phyloP scores from a whole-genome alignment of 768 basidiomycete species.

The Pisolithus marmoratus region DNA sequence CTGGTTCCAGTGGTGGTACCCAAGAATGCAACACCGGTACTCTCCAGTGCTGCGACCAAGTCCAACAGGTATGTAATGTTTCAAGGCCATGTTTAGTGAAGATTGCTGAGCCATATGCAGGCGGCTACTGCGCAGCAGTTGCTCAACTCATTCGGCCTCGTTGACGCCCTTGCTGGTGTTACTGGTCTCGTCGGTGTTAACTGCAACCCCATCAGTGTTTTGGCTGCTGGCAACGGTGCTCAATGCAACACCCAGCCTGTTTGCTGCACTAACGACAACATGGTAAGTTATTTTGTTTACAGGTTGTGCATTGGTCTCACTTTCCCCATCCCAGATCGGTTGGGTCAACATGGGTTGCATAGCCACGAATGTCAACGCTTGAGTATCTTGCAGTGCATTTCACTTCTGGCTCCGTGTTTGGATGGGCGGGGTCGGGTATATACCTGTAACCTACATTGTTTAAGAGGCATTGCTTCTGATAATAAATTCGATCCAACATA shows the following conservation, averaged over 20 bases:
- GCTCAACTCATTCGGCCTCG: background rate
- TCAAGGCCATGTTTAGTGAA: background rate
- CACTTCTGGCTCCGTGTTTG: too few species aligned
- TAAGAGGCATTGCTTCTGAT: background rate
- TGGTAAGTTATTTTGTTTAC: conserved; percentile 26
- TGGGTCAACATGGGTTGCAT: conserved; percentile 33
- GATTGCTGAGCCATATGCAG: background rate
- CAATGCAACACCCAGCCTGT: conserved; percentile 27
- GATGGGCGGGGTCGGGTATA: background rate
- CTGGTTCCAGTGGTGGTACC: too few species aligned
- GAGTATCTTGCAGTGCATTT: background rate
- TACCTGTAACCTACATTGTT: background rate
- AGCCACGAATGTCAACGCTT: conserved; percentile 27
- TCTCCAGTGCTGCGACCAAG: background rate
- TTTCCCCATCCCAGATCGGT: conserved; percentile 21
- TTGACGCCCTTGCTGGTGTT: background rate
- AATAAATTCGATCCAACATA: too few species aligned
- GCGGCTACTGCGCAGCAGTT: background rate
- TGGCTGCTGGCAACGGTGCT: conserved; percentile 3
- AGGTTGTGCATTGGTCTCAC: too few species aligned
- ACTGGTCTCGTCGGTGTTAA: conserved; percentile 23
- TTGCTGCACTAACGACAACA: conserved; percentile 42
- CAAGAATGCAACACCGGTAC: conserved; percentile 3
- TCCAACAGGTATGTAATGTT: background rate
- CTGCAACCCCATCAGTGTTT: conserved; percentile 31